Conservation (phyloP, 2,329 filamentous ascomycete genomes). For the Microsporum canis region DNA sequence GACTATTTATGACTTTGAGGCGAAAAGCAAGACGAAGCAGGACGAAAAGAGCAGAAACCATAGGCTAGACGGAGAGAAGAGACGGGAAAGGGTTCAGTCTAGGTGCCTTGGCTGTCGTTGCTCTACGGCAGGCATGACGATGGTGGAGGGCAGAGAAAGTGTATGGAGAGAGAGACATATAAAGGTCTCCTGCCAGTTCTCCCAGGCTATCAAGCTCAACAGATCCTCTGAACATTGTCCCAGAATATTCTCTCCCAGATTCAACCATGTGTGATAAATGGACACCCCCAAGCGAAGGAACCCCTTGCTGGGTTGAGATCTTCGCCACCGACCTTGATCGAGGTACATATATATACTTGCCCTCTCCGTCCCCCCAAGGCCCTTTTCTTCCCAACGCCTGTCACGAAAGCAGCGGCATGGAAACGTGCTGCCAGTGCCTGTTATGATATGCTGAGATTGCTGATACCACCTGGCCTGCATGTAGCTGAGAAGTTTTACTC, state of each 20-base stretch:
- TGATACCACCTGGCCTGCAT: background rate
- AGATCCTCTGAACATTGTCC: background rate
- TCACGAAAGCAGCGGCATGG: background rate
- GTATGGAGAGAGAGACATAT: background rate
- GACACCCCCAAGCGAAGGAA: constrained; percentile 3
- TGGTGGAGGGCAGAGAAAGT: background rate
- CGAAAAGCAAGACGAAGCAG: background rate
- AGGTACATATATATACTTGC: background rate
- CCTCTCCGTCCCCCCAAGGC: background rate
- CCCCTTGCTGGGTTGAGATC: constrained; percentile 6
- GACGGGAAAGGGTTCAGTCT: background rate
- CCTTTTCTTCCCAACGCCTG: background rate
- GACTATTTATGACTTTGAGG: background rate
- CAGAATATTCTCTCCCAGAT: background rate
- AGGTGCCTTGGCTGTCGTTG: background rate
- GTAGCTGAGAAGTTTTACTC: constrained; percentile 18
- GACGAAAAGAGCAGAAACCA: background rate
- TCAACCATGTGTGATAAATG: background rate
- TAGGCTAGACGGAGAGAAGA: background rate
- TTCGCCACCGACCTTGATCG: constrained; percentile 6
- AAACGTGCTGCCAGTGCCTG: background rate
- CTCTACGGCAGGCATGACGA: background rate
- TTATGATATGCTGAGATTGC: background rate
- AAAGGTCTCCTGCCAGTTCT: background rate
- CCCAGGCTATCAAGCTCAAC: background rate